Evolutionary conservation across 2,329 filamentous ascomycete genomes (phyloP).

Genomic region (Daldinia sp.): DNA sequence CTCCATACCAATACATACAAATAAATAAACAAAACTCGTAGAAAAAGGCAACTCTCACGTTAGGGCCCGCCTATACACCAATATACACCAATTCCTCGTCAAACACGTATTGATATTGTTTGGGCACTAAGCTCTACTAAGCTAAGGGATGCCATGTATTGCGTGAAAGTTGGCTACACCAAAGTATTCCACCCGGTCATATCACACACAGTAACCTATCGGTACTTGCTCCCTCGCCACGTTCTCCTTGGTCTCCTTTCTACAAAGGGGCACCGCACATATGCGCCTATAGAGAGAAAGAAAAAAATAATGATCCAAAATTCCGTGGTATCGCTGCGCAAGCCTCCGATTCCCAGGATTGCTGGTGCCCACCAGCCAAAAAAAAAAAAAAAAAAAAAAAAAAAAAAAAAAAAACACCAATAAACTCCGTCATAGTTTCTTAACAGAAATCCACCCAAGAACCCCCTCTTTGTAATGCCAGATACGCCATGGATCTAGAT

Average conservation of each 20-base stretch:
- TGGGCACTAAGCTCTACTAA: slow-evolving; percentile 28
- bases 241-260: slow-evolving; percentile 25
- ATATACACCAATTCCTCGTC: slow-evolving; percentile 16
- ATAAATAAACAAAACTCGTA: slow-evolving; percentile 36
- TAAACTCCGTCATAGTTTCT: slow-evolving; percentile 44
- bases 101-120: slow-evolving; percentile 25
- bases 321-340: slow-evolving; percentile 45
- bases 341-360: slow-evolving; percentile 30
- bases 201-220: slow-evolving; percentile 21
- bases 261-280: slow-evolving; percentile 17
- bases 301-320: slow-evolving; percentile 20
- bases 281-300: slow-evolving; percentile 22
- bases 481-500: slow-evolving; percentile 42
- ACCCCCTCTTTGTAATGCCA: slow-evolving; percentile 40
- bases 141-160: slow-evolving; percentile 38
- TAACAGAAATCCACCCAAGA: slow-evolving; percentile 38
- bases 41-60: slow-evolving; percentile 17
- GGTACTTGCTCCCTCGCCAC: slow-evolving; percentile 26
- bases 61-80: slow-evolving; percentile 17
- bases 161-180: slow-evolving; percentile 41
- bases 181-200: slow-evolving; percentile 34
- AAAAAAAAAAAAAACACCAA: slow-evolving; percentile 40
- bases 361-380: slow-evolving; percentile 42
- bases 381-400: slow-evolving; percentile 22
- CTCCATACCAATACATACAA: slow-evolving; percentile 25